These are phyloP conservation scores for Comarum palustre DNA, from an alignment of 306 rosid species.

Conservation along the genomic window DNA sequence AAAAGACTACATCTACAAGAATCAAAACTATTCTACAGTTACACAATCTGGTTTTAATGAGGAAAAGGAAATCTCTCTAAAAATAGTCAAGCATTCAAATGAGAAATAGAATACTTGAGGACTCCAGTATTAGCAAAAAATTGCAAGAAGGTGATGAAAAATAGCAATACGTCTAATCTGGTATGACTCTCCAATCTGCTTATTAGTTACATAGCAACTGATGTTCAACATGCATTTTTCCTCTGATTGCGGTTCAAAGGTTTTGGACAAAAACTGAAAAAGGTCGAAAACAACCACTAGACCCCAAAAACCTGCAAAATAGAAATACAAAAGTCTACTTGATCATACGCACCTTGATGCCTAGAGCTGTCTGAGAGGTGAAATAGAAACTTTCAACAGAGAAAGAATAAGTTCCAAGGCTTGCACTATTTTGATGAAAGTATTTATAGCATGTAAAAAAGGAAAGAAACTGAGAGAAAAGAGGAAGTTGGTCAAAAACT, in stretches of 20 bases:
- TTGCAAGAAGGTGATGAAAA: background rate
- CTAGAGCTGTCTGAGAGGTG: background rate
- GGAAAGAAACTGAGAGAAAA: slow-evolving; percentile 15
- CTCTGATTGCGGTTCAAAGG: background rate
- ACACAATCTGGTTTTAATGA: too few species aligned
- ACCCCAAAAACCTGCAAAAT: background rate
- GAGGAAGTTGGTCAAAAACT: slow-evolving; percentile 27
- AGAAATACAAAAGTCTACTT: background rate
- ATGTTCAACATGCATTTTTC: background rate
- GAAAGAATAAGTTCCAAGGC: background rate
- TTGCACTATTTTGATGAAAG: background rate
- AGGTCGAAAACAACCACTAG: background rate
- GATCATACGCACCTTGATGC: slow-evolving; percentile 17
- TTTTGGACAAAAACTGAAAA: background rate
- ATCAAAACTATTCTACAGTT: too few species aligned
- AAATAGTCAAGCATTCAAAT: background rate
- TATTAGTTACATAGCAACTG: background rate
- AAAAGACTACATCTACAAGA: too few species aligned
- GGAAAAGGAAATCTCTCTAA: too few species aligned
- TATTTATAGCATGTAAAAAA: background rate
- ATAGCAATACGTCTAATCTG: background rate
- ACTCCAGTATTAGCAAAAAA: background rate
- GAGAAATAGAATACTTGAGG: background rate
- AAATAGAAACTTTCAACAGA: background rate
- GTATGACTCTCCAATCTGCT: background rate